phyloP scores from a whole-genome alignment of 257 asterid species.

The Knoxia roxburghii region DNA sequence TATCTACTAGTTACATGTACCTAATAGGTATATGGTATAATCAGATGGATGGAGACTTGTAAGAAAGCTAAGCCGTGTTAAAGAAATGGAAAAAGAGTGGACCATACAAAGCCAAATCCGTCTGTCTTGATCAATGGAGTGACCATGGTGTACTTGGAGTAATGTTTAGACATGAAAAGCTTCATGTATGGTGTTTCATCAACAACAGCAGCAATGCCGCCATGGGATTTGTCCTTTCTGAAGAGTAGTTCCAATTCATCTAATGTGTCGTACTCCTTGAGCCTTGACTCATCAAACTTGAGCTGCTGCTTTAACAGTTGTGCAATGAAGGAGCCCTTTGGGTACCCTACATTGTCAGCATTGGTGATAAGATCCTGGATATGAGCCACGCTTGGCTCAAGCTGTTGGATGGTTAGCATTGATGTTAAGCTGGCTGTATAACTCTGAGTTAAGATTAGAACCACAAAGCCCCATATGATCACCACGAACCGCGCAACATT shows the following conservation, averaged over 20 bases:
- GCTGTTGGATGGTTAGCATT: slow-evolving; percentile 41
- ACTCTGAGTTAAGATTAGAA: slow-evolving; percentile 35
- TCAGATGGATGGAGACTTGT: too few relatives aligned
- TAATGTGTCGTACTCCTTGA: slow-evolving; percentile 3
- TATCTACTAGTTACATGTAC: too few relatives aligned
- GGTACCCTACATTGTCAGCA: slow-evolving; percentile 25
- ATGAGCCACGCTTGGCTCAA: slow-evolving; percentile 39
- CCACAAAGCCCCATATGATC: slow-evolving; percentile 32
- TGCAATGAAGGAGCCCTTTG: slow-evolving; percentile 12
- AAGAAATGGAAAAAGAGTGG: not conserved
- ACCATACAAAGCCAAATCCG: slow-evolving; percentile 34
- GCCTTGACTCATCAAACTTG: slow-evolving; percentile 20
- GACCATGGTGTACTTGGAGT: slow-evolving; percentile 21
- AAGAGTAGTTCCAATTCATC: slow-evolving; percentile 22
- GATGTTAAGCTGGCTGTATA: slow-evolving; percentile 47
- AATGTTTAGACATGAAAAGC: slow-evolving; percentile 22
- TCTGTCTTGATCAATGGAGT: slow-evolving; percentile 21
- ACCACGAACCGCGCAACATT: slow-evolving; percentile 37
- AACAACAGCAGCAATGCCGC: slow-evolving; percentile 29
- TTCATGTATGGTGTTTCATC: slow-evolving; percentile 32
- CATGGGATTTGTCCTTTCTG: slow-evolving; percentile 26
- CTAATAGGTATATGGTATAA: too few relatives aligned
- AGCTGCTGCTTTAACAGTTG: slow-evolving; percentile 9
- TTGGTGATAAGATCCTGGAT: slow-evolving; percentile 26
- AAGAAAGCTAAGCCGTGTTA: too few relatives aligned